These are phyloP conservation scores for Phytophthora tentaculata DNA, from an alignment of 352 stramenopile genomes.

Conservation along the genomic window DNA sequence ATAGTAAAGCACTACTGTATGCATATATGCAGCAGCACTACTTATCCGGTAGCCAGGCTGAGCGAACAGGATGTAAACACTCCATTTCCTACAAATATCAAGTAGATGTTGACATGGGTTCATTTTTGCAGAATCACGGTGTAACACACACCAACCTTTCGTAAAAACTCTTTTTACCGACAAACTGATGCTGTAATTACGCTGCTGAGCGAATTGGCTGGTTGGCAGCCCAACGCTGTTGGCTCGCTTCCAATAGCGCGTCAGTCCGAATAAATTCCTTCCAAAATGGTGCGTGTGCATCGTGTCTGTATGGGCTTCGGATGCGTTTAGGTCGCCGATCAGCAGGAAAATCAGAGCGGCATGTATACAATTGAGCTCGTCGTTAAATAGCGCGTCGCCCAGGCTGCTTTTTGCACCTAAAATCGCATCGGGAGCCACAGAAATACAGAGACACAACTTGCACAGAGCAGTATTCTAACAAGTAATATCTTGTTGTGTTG, in stretches of 20 bases:
- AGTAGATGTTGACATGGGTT: constrained; percentile 9
- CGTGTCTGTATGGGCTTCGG: neutral
- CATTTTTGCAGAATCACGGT: constrained; percentile 17
- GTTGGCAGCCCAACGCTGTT: constrained; percentile 24
- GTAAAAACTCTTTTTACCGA: constrained; percentile 30
- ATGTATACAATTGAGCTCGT: neutral
- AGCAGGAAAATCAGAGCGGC: neutral
- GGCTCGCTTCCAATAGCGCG: constrained; percentile 18
- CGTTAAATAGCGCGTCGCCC: neutral
- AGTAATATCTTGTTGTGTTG: constrained; percentile 7
- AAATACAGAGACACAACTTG: neutral
- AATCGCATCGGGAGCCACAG: constrained; percentile 9
- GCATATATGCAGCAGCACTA: neutral
- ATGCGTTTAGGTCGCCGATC: neutral
- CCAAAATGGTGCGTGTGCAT: constrained; percentile 43
- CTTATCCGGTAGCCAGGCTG: neutral
- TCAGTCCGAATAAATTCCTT: constrained; percentile 53
- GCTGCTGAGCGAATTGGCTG: constrained; percentile 26
- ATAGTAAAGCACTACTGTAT: neutral
- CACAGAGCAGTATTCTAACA: constrained; percentile 5
- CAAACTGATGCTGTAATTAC: constrained; percentile 22
- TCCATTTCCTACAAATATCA: neutral
- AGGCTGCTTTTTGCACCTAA: neutral
- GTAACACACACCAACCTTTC: constrained; percentile 9
- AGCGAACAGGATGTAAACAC: neutral